Conservation (phyloP, 306 rosid species). For the Biancaea sappan region DNA sequence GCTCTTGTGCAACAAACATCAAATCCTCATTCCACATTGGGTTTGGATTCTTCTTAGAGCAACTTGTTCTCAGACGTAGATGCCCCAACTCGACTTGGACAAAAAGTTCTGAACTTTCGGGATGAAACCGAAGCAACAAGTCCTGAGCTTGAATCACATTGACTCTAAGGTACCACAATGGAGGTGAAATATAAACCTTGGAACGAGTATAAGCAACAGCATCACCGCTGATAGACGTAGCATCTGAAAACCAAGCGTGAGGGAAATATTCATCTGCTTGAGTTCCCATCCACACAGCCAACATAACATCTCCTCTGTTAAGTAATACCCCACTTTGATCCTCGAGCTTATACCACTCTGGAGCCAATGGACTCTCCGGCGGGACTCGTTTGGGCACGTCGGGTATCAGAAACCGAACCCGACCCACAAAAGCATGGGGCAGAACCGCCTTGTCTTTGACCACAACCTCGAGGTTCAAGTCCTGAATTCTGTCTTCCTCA, state of each 20-base stretch:
- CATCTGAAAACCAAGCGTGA: conserved; percentile 45
- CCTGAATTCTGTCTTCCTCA: conserved; percentile 35
- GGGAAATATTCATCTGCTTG: conserved; percentile 51
- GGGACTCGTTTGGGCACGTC: conserved; percentile 40
- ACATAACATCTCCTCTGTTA: conserved; percentile 45
- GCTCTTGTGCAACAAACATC: conserved; percentile 64
- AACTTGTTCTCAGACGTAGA: conserved; percentile 31
- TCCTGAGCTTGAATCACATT: conserved; percentile 55
- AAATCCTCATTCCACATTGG: conserved; percentile 56
- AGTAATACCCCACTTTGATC: conserved; percentile 10
- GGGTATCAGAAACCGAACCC: neutral
- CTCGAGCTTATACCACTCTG: conserved; percentile 45
- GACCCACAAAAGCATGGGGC: conserved; percentile 27
- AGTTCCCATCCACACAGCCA: conserved; percentile 55
- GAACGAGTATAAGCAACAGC: conserved; percentile 32
- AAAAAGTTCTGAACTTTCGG: conserved; percentile 32
- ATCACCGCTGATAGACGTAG: conserved; percentile 20
- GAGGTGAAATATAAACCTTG: conserved; percentile 50
- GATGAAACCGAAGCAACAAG: conserved; percentile 27
- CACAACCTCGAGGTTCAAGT: neutral
- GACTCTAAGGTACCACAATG: conserved; percentile 56
- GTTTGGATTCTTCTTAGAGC: conserved; percentile 27
- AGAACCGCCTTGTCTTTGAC: conserved; percentile 21
- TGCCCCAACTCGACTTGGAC: conserved; percentile 49
- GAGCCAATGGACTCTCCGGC: conserved; percentile 43